Evolutionary conservation across 371 early-diverging fungal genomes (phyloP).

Genomic region (Vairimorpha necatrix): DNA sequence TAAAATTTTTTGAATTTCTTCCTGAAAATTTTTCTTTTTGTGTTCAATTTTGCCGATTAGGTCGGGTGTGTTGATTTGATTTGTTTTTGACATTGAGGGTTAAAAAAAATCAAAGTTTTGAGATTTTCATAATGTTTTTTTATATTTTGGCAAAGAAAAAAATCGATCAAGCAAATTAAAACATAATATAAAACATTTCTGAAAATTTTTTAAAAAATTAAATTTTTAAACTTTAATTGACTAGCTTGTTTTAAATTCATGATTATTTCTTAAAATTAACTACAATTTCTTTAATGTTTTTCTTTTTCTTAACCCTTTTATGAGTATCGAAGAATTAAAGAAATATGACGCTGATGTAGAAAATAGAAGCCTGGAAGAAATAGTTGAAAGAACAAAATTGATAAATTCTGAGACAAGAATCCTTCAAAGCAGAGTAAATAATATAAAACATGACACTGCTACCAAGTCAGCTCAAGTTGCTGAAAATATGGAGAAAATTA

Average conservation of each 20-base stretch:
- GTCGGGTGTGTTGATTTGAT: too few species aligned
- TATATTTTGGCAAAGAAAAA: too few species aligned
- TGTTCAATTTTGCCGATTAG: too few species aligned
- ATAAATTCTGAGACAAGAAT: slow-evolving; percentile 62
- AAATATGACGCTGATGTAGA: slow-evolving; percentile 45
- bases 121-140: too few species aligned
- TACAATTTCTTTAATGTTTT: background rate
- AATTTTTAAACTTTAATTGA: background rate
- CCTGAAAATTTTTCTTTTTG: background rate
- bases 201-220: too few species aligned
- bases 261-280: background rate
- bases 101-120: too few species aligned
- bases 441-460: slow-evolving; percentile 61
- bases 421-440: slow-evolving; percentile 56
- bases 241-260: slow-evolving; percentile 9
- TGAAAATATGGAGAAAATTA: slow-evolving; percentile 96
- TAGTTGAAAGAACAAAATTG: slow-evolving; percentile 49
- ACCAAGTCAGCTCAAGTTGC: slow-evolving; percentile 78
- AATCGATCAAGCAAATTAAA: too few species aligned
- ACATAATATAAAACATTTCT: too few species aligned
- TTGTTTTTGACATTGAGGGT: background rate
- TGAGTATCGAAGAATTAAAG: slow-evolving; percentile 40
- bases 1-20: background rate
- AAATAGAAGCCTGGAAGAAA: slow-evolving; percentile 16
- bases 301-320: slow-evolving; percentile 9